A percentile compares a stretch with the other conserved stretches of the same genome.
Evolutionary conservation across 768 basidiomycete species (phyloP).

Genomic region (Boletales sp.): DNA sequence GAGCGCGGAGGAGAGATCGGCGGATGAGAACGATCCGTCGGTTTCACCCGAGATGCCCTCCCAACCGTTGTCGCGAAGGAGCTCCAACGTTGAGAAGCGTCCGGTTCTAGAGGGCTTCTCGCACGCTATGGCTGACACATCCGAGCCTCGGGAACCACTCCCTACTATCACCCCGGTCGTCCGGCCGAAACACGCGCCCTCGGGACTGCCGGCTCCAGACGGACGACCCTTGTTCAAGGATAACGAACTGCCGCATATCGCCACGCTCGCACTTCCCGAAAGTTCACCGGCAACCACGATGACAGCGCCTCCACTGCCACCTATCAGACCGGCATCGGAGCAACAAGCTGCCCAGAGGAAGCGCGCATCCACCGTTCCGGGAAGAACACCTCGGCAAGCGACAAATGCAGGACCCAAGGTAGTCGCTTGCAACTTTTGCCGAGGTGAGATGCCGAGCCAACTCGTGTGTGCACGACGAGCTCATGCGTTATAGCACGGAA

Average conservation of each 20-base stretch:
- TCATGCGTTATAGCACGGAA: constrained; percentile 60
- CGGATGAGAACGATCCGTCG: constrained; percentile 47
- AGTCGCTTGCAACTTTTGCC: constrained; percentile 86
- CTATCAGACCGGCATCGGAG: constrained; percentile 63
- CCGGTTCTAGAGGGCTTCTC: constrained; percentile 31
- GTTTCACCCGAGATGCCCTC: constrained; percentile 51
- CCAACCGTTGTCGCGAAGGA: constrained; percentile 34
- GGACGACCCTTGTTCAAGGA: constrained; percentile 51
- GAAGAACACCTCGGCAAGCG: constrained; percentile 53
- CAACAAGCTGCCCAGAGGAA: constrained; percentile 66
- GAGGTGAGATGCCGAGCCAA: constrained; percentile 49
- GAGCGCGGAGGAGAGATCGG: constrained; percentile 58
- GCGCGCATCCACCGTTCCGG: constrained; percentile 66
- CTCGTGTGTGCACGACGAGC: constrained; percentile 3
- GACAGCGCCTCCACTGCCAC: constrained; percentile 62
- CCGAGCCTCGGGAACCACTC: constrained; percentile 45
- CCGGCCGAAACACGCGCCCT: constrained; percentile 27
- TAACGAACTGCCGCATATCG: constrained; percentile 68
- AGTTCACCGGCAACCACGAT: constrained; percentile 52
- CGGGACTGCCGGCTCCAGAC: constrained; percentile 22
- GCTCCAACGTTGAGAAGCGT: constrained; percentile 35
- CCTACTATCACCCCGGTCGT: constrained; percentile 34
- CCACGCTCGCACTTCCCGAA: constrained; percentile 61
- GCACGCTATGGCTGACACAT: constrained; percentile 28
- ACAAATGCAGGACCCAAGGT: constrained; percentile 79